Evolutionary conservation across 179 eudicot genomes (phyloP).

Genomic region (Heliamphora ciliata): DNA sequence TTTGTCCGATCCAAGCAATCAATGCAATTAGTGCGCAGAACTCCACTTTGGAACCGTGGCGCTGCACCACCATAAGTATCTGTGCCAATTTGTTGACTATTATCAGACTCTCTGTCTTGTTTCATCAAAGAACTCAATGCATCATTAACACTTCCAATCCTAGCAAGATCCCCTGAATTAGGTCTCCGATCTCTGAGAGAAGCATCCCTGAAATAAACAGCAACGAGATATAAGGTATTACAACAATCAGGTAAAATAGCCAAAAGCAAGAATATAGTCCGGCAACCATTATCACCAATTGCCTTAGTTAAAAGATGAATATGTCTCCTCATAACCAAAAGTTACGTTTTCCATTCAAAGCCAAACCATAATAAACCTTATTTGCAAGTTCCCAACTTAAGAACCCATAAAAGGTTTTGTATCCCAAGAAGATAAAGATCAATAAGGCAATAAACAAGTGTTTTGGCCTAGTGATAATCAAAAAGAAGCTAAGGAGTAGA

Average conservation of each 20-base stretch:
- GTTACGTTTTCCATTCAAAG: not conserved
- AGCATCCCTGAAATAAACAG: constrained; percentile 46
- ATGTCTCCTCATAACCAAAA: not conserved
- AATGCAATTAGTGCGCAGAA: constrained; percentile 89
- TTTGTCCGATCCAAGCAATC: constrained; percentile 96
- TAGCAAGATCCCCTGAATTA: constrained; percentile 55
- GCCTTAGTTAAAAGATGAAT: not conserved
- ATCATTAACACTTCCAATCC: constrained; percentile 52
- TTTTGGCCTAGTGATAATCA: not conserved
- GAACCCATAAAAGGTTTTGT: not conserved
- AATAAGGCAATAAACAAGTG: not conserved
- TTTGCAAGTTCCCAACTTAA: not conserved
- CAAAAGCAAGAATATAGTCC: not conserved
- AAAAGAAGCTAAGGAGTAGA: not conserved
- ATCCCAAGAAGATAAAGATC: not conserved
- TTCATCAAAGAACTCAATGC: constrained; percentile 28
- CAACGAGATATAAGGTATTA: not conserved
- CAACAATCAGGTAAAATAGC: not conserved
- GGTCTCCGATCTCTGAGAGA: constrained; percentile 63
- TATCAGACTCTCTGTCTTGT: constrained; percentile 47
- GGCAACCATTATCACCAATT: not conserved
- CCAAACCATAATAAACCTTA: too few relatives aligned
- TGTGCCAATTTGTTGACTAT: constrained; percentile 31
- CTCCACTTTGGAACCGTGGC: constrained; percentile 78
- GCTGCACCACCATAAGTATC: constrained; percentile 31